Evolutionary conservation across 2,329 filamentous ascomycete genomes (phyloP).

Genomic region (Trichoderma koningii): DNA sequence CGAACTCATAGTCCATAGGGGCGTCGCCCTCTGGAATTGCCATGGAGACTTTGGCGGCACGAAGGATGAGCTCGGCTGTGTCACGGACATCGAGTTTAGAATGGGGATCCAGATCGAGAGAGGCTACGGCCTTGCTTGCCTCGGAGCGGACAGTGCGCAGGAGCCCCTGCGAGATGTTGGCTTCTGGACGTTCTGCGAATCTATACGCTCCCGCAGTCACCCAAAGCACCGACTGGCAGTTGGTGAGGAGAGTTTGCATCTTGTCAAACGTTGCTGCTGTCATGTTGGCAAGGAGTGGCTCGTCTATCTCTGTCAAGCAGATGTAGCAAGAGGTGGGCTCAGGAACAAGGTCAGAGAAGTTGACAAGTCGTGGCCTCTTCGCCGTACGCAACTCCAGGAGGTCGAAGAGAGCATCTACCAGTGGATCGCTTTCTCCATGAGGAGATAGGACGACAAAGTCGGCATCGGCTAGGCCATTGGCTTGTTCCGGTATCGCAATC

Average conservation of each 20-base stretch:
- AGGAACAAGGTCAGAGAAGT: slow-evolving; percentile 30
- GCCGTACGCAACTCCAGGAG: slow-evolving; percentile 33
- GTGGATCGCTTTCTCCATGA: slow-evolving; percentile 27
- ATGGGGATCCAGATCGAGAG: slow-evolving; percentile 48
- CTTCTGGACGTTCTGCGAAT: slow-evolving; percentile 41
- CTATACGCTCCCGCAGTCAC: slow-evolving; percentile 45
- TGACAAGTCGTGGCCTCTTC: slow-evolving; percentile 28
- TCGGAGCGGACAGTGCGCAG: slow-evolving; percentile 51
- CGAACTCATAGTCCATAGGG: slow-evolving; percentile 37
- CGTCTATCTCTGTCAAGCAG: slow-evolving; percentile 49
- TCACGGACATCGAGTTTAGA: slow-evolving; percentile 37
- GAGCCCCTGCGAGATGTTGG: slow-evolving; percentile 50
- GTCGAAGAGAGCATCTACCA: slow-evolving; percentile 31
- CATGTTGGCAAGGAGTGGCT: slow-evolving; percentile 46
- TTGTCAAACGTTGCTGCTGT: slow-evolving; percentile 43
- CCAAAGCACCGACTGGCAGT: slow-evolving; percentile 44
- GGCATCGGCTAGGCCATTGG: slow-evolving; percentile 24
- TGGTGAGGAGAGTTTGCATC: slow-evolving; percentile 42
- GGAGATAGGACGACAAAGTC: slow-evolving; percentile 35
- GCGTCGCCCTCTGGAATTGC: slow-evolving; percentile 28
- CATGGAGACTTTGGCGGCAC: slow-evolving; percentile 33
- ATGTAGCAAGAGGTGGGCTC: slow-evolving; percentile 38
- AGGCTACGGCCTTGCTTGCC: slow-evolving; percentile 47
- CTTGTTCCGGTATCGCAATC: not conserved
- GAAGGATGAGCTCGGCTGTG: slow-evolving; percentile 40